Evolutionary conservation across 495 filamentous ascomycete species (phyloP), one percentile per base, ranked within the genome.

Genomic region (Xylaria palmicola): DNA sequence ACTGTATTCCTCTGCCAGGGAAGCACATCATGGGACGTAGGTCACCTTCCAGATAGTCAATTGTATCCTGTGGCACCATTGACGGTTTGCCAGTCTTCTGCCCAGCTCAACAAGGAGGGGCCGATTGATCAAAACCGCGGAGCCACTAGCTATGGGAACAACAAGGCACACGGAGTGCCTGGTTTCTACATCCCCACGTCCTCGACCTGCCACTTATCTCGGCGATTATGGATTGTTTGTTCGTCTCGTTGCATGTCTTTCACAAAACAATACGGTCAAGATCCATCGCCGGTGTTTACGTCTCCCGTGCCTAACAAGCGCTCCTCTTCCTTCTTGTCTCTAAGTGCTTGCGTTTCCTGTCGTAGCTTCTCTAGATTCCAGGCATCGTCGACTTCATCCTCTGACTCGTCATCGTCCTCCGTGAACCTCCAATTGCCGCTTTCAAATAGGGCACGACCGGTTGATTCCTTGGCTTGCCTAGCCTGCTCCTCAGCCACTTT

Each of bases 371-470:
- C 87, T 69, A 98, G 77, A 75, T 97, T 92, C 84, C 87, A 97
- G 20, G 75, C 74, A 47, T 81, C 85, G 20, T 87, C 86, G 50
- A 84, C 84, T 6, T 80, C 82, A 26, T 80, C 81, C 9, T 79
- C 77, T 6, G 81, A 81, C 4, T 82, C 85, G 10, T 79, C 78
- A 13, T 78, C 82, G 3, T 82, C 83, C 4, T 86, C 88, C 48
- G 85, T 86, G 50, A 76, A 83, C 59, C 85, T 79, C 95, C 95
- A 98, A 73, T 93, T 92, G 65, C 94, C 94, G 73, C 90, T 90
- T 76, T 99, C 94, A 74, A 99, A 99, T 75, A 99, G 78, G 26
- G 91, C 89, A 75, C 93, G 84, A 65, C 94, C 94, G 27, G 95
- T 99, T 17, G 90, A 92, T 66, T 99, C 94, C 81, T 97, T 98